phyloP scores from a whole-genome alignment of 768 basidiomycete species.

The Phylloporus sp. region DNA sequence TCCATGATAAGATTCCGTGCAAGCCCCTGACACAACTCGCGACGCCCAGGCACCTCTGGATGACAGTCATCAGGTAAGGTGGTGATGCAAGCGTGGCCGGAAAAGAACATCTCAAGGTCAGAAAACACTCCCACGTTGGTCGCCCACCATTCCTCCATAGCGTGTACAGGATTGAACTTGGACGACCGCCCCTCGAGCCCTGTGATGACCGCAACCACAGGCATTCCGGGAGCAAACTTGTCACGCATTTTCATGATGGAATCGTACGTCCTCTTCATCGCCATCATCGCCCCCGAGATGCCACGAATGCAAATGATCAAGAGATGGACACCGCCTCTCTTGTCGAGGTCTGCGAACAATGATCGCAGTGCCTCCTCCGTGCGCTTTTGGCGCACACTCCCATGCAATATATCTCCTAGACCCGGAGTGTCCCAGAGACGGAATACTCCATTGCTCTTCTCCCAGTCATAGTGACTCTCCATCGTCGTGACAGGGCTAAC shows the following conservation, averaged over 20 bases:
- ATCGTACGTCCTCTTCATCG: constrained; percentile 18
- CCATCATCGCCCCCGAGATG: constrained; percentile 10
- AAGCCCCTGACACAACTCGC: constrained; percentile 15
- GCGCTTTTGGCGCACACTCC: constrained; percentile 14
- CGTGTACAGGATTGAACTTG: constrained; percentile 1
- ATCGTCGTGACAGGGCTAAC: constrained; percentile 16
- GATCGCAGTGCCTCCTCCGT: constrained; percentile 18
- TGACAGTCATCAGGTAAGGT: constrained; percentile 22
- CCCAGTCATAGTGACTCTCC: constrained; percentile 12
- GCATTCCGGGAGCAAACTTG: constrained; percentile 12
- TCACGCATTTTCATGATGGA: constrained; percentile 14
- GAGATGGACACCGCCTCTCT: constrained; percentile 22
- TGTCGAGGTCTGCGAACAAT: constrained; percentile 20
- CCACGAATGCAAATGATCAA: constrained; percentile 26
- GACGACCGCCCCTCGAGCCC: constrained; percentile 27
- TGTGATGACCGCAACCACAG: constrained; percentile 29
- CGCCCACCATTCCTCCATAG: constrained; percentile 39
- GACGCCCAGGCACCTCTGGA: constrained; percentile 19
- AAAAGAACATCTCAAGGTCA: constrained; percentile 27
- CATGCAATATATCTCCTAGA: constrained; percentile 21
- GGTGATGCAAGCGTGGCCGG: constrained; percentile 37
- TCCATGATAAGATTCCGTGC: constrained; percentile 15
- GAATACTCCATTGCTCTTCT: constrained; percentile 7
- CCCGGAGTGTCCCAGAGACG: constrained; percentile 31
- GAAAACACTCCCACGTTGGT: constrained; percentile 26